Conservation (phyloP, 2,329 filamentous ascomycete species). For the Furcasterigmium furcatum region DNA sequence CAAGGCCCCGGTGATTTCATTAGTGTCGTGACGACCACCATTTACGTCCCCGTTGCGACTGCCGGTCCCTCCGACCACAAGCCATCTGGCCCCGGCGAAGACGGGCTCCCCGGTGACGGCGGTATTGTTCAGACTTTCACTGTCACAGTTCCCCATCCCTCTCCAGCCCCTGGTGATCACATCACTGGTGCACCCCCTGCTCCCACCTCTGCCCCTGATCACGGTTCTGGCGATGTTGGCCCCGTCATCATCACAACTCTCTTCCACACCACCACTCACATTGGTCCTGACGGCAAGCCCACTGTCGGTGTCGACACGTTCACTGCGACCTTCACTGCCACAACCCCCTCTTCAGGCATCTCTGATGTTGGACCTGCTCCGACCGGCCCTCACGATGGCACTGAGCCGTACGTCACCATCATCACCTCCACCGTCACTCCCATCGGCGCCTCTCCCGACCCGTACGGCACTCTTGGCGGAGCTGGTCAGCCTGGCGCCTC, state of each 20-base stretch:
- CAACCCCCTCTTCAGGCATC: slow-evolving; percentile 2
- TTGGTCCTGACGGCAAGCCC: slow-evolving; percentile 21
- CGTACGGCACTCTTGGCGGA: not conserved
- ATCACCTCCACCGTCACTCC: slow-evolving; percentile 3
- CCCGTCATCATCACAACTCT: slow-evolving; percentile 15
- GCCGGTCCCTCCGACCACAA: not conserved
- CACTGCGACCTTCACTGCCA: slow-evolving; percentile 15
- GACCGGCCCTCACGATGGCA: not conserved
- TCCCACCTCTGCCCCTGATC: not conserved
- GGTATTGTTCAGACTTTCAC: slow-evolving; percentile 1
- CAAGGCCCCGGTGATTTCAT: not conserved
- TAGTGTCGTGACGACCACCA: not conserved
- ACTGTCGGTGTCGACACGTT: slow-evolving; percentile 25
- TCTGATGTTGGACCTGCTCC: not conserved
- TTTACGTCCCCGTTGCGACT: not conserved
- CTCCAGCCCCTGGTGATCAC: not conserved
- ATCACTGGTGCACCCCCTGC: not conserved
- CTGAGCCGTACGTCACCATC: not conserved
- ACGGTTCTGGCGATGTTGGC: not conserved
- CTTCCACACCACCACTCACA: slow-evolving; percentile 21
- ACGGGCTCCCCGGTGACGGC: not conserved
- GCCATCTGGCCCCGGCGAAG: not conserved
- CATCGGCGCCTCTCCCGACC: not conserved
- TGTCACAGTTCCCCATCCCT: not conserved
- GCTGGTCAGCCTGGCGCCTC: not conserved